Base-by-base conservation (phyloP, 2,329 filamentous ascomycete genomes). In the Tolypocladium nubicola region DNA sequence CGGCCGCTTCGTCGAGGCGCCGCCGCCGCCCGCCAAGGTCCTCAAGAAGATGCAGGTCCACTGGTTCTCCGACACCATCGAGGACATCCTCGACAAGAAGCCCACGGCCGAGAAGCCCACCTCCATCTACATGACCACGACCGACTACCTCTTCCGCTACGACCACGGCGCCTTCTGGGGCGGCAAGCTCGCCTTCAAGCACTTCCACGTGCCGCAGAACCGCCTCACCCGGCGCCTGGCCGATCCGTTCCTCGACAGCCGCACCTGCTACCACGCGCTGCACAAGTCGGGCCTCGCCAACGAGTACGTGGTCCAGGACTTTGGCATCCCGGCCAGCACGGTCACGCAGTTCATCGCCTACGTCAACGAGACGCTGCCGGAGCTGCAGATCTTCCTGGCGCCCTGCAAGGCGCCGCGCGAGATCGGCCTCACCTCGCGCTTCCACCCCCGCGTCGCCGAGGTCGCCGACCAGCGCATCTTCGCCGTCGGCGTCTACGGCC, bases 121-220 rank as follows among this genome's bases (percentile, higher is more conserved):
- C n/a, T 56, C 59, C 19, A 54, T 65, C 39, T 65, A 64, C 57
- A 75, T 81, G 33, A 77, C 76, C 0, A 65, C 79, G 1, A 71
- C 73, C 14, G 79, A 81, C 60, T 82, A 82, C 64, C 75, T 81
- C 63, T 82, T 82, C 68, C 75, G 79, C 55, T 82, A 82, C 66
- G 79, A 82, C 63, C 76, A 79, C 47, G 79, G 79, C 53, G 78
- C 75, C 21, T 82, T 82, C 69, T 82, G 79, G 79, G 76, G 77
- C 10, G 79, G 77, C 40, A 70, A 69, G 33, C 75, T 74, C 26
- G 76, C 77, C 3, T 81, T 80, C 65, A 68, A 70, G 41, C 80
- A 81, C 67, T 80, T 81, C 71, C 67, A 70, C 41, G 75, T 73
- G 19, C 79, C 78, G 3, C 79, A 80, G 69, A 81, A 78, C 66